Evolutionary conservation across 164 flowering plant genomes (phyloP).

Genomic region (Sextonia rubra): DNA sequence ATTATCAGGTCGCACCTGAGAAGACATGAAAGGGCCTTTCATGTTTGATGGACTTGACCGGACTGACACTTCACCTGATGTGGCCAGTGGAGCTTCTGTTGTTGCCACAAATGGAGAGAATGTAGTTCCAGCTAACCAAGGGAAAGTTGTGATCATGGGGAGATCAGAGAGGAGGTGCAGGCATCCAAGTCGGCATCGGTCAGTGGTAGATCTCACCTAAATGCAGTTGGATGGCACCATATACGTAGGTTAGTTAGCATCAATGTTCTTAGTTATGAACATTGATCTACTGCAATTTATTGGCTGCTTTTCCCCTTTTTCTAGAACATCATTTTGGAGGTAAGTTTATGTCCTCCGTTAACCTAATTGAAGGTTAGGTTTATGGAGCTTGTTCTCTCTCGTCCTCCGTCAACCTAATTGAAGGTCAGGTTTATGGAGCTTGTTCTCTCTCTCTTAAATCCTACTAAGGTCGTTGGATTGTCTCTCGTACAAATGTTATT

Average conservation of each 20-base stretch:
- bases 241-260: background rate
- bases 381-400: too few relatives aligned
- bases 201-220: conserved; percentile 15
- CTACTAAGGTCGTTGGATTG: too few relatives aligned
- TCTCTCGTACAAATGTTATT: too few relatives aligned
- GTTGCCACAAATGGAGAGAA: conserved; percentile 12
- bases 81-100: background rate
- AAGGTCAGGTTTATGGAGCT: too few relatives aligned
- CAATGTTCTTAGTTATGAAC: background rate
- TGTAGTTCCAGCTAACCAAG: conserved; percentile 4
- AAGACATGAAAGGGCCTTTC: conserved; percentile 30
- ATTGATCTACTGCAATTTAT: too few relatives aligned
- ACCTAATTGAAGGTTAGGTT: too few relatives aligned
- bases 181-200: conserved; percentile 18
- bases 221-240: background rate
- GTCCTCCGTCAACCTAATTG: too few relatives aligned
- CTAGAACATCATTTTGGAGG: too few relatives aligned
- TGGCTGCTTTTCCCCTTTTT: too few relatives aligned
- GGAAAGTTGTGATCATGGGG: conserved; percentile 15
- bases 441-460: too few relatives aligned
- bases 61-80: conserved; percentile 1
- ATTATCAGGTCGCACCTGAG: conserved; percentile 35
- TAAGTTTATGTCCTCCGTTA: too few relatives aligned
- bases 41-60: conserved; percentile 8
- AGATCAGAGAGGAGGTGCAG: conserved; percentile 25